Evolutionary conservation across 1,284 basidiomycete species (phyloP).

Genomic region (Boletus albobrunnescens): DNA sequence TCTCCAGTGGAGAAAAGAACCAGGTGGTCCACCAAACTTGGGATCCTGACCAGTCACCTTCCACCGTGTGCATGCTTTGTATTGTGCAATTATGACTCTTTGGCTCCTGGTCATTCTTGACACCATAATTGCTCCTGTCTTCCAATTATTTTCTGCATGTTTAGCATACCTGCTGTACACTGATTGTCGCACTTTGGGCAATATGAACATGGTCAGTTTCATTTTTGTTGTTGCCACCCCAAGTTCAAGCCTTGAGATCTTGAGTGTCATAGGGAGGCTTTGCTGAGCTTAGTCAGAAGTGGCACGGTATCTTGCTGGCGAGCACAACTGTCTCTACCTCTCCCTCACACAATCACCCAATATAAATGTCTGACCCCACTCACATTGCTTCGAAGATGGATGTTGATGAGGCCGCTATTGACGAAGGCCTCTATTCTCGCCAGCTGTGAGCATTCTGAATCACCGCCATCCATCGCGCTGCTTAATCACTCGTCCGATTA

Average conservation of each 20-base stretch:
- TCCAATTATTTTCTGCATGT: background rate
- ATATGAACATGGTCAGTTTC: too few relatives aligned
- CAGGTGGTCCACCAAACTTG: background rate
- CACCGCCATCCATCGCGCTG: constrained; percentile 14
- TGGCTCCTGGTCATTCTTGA: background rate
- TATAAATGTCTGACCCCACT: constrained; percentile 48
- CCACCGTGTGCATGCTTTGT: too few relatives aligned
- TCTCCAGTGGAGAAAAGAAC: background rate
- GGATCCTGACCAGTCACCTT: too few relatives aligned
- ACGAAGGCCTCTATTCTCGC: constrained; percentile 92
- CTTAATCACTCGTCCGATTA: constrained; percentile 18
- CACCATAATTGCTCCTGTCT: background rate
- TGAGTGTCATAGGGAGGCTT: too few relatives aligned
- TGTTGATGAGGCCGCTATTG: constrained; percentile 78
- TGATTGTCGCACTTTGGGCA: too few relatives aligned
- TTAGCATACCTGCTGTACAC: background rate
- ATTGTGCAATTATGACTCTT: background rate
- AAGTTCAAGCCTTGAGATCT: too few relatives aligned
- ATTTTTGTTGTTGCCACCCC: too few relatives aligned
- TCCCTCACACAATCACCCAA: constrained; percentile 2
- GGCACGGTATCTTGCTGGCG: background rate
- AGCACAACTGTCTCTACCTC: constrained; percentile 1
- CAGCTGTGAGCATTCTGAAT: constrained; percentile 71
- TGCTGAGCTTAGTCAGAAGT: constrained; percentile 30
- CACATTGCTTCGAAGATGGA: constrained; percentile 66